Base-by-base conservation (phyloP, 2,329 filamentous ascomycete species). In the Ascochyta pisi region DNA sequence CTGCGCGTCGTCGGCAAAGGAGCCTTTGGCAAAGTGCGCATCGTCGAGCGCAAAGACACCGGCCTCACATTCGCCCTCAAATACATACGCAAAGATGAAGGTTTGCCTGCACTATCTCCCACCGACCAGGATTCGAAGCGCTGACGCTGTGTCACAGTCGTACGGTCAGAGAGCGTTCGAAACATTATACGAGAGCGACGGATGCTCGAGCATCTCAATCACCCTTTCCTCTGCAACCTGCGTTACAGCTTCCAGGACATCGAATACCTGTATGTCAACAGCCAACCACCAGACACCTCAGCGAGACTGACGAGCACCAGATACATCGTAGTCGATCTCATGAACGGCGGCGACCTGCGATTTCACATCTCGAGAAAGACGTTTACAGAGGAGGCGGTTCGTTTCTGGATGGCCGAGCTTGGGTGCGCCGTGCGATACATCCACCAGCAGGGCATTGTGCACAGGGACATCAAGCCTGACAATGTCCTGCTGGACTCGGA, bases 171-270 rank as follows among this genome's bases (percentile, higher is more conserved):
- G 78, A 98, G 94, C 74, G 95, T 98, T 58, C 90, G 94, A 70
- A 99, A 99, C 76, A 99, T 99, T 66, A 95, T 99, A 73, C 89
- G 95, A 67, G 95, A 99, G 82, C 87, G 95, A 62, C 88, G 94
- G 74, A 99, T 99, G 95, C 86, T 99, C 72, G 93, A 99, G 79
- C 92, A 98, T 76, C 85, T 99, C 69, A 97, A 96, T 75, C 95
- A 99, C 73, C 92, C 94, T 24, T 99, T 98, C 76, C 90, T 99
- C 66, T 98, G 94, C 82, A 99, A 99, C 77, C 81, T 99, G 82
- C 90, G 95, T 70, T 99, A 98, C 80, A 97, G 93, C 79, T 99
- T 99, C 75, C 95, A 99, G 79, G 95, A 99, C 77, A 92, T 98
- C 68, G 95, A 99, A 77, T 99, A 99, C 79, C 89, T 99, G 92